A percentile compares a stretch with the other conserved stretches of the same genome.
Evolutionary conservation across 192 early-diverging fungal species (phyloP).

Genomic region (Rhizoclosmatium globosum): DNA sequence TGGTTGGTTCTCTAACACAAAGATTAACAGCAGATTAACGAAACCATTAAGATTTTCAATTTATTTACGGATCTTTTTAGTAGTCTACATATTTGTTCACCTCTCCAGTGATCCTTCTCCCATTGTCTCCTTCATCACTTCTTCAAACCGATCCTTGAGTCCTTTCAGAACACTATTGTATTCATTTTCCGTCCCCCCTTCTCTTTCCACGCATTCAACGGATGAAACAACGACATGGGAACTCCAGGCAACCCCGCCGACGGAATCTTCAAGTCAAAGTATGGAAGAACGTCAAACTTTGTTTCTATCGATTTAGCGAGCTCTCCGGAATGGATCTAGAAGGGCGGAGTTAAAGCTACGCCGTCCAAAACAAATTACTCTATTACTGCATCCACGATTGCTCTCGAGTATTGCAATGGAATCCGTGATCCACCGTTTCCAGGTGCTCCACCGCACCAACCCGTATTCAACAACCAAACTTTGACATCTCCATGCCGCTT

Average conservation of each 20-base stretch:
- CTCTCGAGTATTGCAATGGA: slow-evolving; percentile 88
- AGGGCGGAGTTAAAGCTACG: background rate
- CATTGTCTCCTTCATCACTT: slow-evolving; percentile 6
- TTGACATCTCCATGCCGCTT: slow-evolving; percentile 68
- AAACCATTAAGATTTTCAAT: too few species aligned
- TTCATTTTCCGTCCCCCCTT: slow-evolving; percentile 57
- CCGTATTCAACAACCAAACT: slow-evolving; percentile 91
- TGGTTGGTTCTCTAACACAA: too few species aligned
- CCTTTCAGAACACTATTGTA: background rate
- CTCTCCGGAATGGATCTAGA: slow-evolving; percentile 82
- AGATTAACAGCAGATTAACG: too few species aligned
- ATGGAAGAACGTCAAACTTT: slow-evolving; percentile 72
- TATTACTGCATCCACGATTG: slow-evolving; percentile 88
- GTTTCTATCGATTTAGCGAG: slow-evolving; percentile 60
- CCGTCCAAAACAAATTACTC: background rate
- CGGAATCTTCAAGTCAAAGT: slow-evolving; percentile 89
- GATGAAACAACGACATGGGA: slow-evolving; percentile 78
- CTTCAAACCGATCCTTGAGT: slow-evolving; percentile 20
- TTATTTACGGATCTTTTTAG: too few species aligned
- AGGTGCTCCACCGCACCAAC: slow-evolving; percentile 88
- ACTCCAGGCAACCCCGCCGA: slow-evolving; percentile 67
- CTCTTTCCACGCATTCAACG: slow-evolving; percentile 71
- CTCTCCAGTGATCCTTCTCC: background rate
- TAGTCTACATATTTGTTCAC: too few species aligned
- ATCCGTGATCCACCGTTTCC: slow-evolving; percentile 81